Evolutionary conservation across 1,139 yeast species (phyloP), one percentile per base, ranked within the genome.

Genomic region (Blastobotrys serpentis): DNA sequence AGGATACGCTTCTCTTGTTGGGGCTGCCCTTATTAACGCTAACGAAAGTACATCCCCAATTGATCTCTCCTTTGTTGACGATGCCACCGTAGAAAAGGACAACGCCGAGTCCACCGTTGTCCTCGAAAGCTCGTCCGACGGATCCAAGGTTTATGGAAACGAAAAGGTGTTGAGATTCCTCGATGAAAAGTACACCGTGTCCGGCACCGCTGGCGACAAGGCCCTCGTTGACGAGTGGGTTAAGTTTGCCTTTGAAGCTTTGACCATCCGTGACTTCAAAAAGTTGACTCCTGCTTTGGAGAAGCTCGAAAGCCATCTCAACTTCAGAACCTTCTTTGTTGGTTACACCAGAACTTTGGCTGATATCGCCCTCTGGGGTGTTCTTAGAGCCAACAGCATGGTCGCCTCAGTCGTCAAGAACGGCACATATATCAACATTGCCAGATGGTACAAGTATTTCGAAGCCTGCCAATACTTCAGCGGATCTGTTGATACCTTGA

Each of bases 311-410:
- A 71, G 82, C 46, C 92, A 84, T 67, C 77, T 92, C 68, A 87
- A 87, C 75, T 82, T 86, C 74, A 81, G 96, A 65, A 79, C 96
- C 3, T 89, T 78, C 65, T 67, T 88, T 50, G 76, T 79, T 54
- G 95, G 95, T 16, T 77, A 82, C 69, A 61, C 74, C 22, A 73
- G 79, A 53, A 73, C 94, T 10, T 70, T 82, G 49, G 94, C 95
- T 47, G 98, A 92, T 69, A 74, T 88, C 53, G 87, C 94, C 13
- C 76, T 86, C 25, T 92, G 97, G 97, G 98, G 98, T 69, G 86
- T 84, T 40, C 76, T 92, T 60, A 82, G 97, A 72, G 86, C 95
- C 56, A 90, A 92, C 67, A 88, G 95, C 47, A 83, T 92, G 66
- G 88, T 89, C 76, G 96, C 92, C 25, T 86, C 96, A 10, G 82